Conservation (phyloP, 768 basidiomycete genomes). For the Tephrocybe sp. region DNA sequence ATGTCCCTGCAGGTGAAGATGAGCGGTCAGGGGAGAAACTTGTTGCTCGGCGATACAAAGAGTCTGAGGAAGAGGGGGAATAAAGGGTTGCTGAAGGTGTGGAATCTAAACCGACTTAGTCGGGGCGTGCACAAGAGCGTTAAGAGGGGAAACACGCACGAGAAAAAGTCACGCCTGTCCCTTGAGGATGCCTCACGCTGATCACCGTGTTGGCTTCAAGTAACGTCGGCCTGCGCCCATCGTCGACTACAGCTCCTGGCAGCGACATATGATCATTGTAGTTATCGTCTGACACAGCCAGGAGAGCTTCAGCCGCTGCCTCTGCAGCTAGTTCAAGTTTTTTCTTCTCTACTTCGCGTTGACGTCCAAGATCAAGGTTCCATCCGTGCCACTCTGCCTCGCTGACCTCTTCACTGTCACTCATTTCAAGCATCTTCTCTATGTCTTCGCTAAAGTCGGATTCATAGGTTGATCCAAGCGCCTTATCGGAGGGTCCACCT, state of each 20-base stretch:
- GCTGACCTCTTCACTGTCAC: constrained; percentile 44
- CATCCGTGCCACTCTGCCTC: constrained; percentile 72
- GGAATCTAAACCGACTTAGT: constrained; percentile 6
- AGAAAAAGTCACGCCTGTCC: background rate
- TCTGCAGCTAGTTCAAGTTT: constrained; percentile 6
- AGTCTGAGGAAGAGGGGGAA: constrained; percentile 35
- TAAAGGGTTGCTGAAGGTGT: constrained; percentile 22
- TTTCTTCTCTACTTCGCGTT: constrained; percentile 23
- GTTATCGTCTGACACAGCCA: constrained; percentile 11
- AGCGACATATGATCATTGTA: background rate
- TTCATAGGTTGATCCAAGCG: constrained; percentile 14
- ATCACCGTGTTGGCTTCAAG: constrained; percentile 33
- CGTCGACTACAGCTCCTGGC: background rate
- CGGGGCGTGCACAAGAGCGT: no score
- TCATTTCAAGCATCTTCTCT: constrained; percentile 23
- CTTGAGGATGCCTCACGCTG: background rate
- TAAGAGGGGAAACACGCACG: background rate
- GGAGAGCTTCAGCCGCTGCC: constrained; percentile 3
- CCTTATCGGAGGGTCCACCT: background rate
- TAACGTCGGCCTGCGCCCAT: constrained; percentile 21
- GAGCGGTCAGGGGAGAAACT: constrained; percentile 28
- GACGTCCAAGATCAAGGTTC: constrained; percentile 53
- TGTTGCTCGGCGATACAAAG: constrained; percentile 19
- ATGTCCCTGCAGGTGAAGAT: constrained; percentile 22
- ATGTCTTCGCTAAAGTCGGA: constrained; percentile 23